Evolutionary conservation across 73 alveolate genomes (phyloP), one percentile per base, ranked within the genome.

Genomic region (Diophrys sp.): DNA sequence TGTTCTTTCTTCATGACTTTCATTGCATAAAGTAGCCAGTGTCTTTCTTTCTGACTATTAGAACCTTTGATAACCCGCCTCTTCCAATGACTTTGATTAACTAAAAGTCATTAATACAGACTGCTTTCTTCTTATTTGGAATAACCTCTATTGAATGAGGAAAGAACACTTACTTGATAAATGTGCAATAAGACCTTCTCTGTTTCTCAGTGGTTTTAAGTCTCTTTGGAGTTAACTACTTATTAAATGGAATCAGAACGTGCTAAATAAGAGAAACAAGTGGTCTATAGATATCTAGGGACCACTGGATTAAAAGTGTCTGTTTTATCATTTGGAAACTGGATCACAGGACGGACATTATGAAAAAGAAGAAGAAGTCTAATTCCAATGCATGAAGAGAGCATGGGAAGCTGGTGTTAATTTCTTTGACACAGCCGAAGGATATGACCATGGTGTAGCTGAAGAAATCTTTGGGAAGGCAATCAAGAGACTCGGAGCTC

Each of bases 241-340:
- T n/a, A n/a, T n/a, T n/a, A n/a, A n/a, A n/a, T 53, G 71, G 71
- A 30, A 66, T 89, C 14, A 67, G 82, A 69, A 82, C 56, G n/a
- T n/a, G n/a, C n/a, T n/a, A n/a, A n/a, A n/a, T n/a, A n/a, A n/a
- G n/a, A 83, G 74, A 28, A 89, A 5, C 44, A 81, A 68, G 93
- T 94, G 98, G 97, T 83, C 62, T 93, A 94, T 79, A 83, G 96
- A 80, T 77, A 87, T 66, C 86, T 96, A 73, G 99, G 99, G 54
- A 82, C 77, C 67, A 79, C 98, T 54, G 99, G 99, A 0, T 88
- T 96, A 18, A 79, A 90, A 54, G 99, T 96, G 24, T 93, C 98
- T 70, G 93, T 89, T 24, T 69, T 96, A 75, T 54, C 94, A 5
- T 90, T 74, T 71, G 98, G 98, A 2, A 95, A 90, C 72, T 93